Percentiles rank a stretch among this genome's conserved stretches.
Conservation (phyloP, 441 rosid species). For the Croton setiger region DNA sequence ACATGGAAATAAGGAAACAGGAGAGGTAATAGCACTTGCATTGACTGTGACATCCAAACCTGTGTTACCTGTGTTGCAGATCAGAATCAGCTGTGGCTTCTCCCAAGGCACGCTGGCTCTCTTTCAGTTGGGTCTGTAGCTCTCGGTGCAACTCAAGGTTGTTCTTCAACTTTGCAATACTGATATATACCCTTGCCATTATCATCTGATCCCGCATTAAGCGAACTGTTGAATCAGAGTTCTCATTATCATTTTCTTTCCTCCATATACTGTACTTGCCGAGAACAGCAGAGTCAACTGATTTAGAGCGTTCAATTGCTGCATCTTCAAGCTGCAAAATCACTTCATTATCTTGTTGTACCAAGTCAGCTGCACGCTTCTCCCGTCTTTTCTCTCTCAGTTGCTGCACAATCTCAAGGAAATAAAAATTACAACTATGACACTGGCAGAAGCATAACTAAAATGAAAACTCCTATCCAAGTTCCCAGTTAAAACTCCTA, state of each 20-base stretch:
- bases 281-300: conserved; percentile 89
- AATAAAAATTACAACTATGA: conserved; percentile 8
- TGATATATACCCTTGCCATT: conserved; percentile 84
- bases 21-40: conserved; percentile 11
- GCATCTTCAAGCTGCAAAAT: conserved; percentile 81
- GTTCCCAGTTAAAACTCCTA: conserved; percentile 2
- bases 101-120: conserved; percentile 74
- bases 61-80: conserved; percentile 62
- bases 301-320: conserved; percentile 89
- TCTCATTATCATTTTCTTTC: conserved; percentile 86
- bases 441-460: conserved; percentile 5
- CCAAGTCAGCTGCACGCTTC: conserved; percentile 71
- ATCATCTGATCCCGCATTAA: conserved; percentile 91
- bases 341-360: conserved; percentile 65
- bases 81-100: conserved; percentile 78
- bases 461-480: background rate
- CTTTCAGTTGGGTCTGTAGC: conserved; percentile 71
- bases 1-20: conserved; percentile 12
- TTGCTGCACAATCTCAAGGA: conserved; percentile 52
- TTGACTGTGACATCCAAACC: conserved; percentile 10
- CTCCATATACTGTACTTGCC: conserved; percentile 97
- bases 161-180: conserved; percentile 75
- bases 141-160: conserved; percentile 64
- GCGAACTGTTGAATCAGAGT: conserved; percentile 79
- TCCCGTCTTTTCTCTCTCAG: conserved; percentile 81